A percentile compares a stretch with the other conserved stretches of the same genome.
phyloP scores from a whole-genome alignment of 2,329 filamentous ascomycete species.

The Botrytis squamosa region DNA sequence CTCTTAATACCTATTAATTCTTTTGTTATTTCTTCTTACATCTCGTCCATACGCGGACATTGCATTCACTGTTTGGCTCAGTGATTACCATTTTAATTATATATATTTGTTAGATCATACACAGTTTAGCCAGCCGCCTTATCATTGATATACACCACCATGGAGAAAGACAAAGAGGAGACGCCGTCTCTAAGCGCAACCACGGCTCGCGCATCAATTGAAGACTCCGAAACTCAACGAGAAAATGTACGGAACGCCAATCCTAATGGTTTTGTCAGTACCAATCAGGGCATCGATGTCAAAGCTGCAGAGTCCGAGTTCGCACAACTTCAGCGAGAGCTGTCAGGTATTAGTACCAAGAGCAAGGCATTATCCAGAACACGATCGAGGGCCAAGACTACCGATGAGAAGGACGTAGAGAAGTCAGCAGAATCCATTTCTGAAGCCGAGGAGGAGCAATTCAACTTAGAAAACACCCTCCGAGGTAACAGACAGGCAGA shows the following conservation, averaged over 20 bases:
- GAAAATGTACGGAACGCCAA: slow-evolving; percentile 41
- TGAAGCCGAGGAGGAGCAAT: slow-evolving; percentile 52
- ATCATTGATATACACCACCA: background rate
- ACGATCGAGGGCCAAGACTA: slow-evolving; percentile 40
- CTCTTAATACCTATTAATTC: slow-evolving; percentile 6
- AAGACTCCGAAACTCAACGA: slow-evolving; percentile 46
- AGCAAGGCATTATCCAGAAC: slow-evolving; percentile 53
- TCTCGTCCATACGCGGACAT: slow-evolving; percentile 8
- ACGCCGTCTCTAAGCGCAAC: background rate
- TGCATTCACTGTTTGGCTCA: background rate
- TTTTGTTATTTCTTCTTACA: no score
- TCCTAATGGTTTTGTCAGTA: slow-evolving; percentile 48
- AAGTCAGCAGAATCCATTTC: slow-evolving; percentile 46
- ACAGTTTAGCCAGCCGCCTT: background rate
- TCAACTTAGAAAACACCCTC: slow-evolving; percentile 74
- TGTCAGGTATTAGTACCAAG: slow-evolving; percentile 56
- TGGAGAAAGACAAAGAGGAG: slow-evolving; percentile 18
- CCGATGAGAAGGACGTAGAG: slow-evolving; percentile 53
- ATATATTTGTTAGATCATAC: background rate
- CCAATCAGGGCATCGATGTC: slow-evolving; percentile 52
- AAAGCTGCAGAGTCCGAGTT: slow-evolving; percentile 69
- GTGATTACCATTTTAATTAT: background rate
- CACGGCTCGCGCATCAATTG: slow-evolving; percentile 10
- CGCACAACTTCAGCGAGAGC: slow-evolving; percentile 61
- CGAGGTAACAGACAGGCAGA: slow-evolving; percentile 71